Evolutionary conservation across 495 filamentous ascomycete genomes (phyloP).

Genomic region (Trichoderma erinaceum): DNA sequence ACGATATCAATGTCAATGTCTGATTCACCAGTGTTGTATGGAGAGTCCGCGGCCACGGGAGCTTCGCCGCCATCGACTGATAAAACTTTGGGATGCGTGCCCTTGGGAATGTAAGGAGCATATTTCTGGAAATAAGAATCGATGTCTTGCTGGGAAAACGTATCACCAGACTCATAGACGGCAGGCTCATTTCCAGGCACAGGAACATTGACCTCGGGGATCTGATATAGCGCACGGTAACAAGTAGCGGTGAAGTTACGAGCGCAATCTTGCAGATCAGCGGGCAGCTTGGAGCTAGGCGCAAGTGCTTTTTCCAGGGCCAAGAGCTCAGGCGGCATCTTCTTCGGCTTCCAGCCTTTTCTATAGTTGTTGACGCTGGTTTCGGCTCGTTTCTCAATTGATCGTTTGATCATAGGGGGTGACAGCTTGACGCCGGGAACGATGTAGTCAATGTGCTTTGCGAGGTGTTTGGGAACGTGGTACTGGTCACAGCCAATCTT

Average conservation of each 20-base stretch:
- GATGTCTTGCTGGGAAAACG: constrained; percentile 45
- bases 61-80: constrained; percentile 23
- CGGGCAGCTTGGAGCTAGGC: not conserved
- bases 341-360: not conserved
- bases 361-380: not conserved
- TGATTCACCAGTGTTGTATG: constrained; percentile 21
- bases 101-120: constrained; percentile 21
- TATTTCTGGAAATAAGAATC: constrained; percentile 53
- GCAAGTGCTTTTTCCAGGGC: not conserved
- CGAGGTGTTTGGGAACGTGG: constrained; percentile 46
- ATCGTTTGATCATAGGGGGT: constrained; percentile 23
- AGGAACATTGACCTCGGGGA: constrained; percentile 30
- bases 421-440: constrained; percentile 48
- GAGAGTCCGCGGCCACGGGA: constrained; percentile 29
- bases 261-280: constrained; percentile 5
- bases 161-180: constrained; percentile 24
- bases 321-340: not conserved
- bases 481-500: constrained; percentile 28
- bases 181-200: constrained; percentile 29
- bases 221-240: constrained; percentile 20
- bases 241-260: not conserved
- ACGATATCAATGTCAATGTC: constrained; percentile 32
- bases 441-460: constrained; percentile 53
- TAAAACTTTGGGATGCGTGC: not conserved
- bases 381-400: not conserved